Percentiles rank a stretch among this genome's conserved stretches.
phyloP scores from a whole-genome alignment of 2,329 filamentous ascomycete genomes.

The Alternaria viburni region DNA sequence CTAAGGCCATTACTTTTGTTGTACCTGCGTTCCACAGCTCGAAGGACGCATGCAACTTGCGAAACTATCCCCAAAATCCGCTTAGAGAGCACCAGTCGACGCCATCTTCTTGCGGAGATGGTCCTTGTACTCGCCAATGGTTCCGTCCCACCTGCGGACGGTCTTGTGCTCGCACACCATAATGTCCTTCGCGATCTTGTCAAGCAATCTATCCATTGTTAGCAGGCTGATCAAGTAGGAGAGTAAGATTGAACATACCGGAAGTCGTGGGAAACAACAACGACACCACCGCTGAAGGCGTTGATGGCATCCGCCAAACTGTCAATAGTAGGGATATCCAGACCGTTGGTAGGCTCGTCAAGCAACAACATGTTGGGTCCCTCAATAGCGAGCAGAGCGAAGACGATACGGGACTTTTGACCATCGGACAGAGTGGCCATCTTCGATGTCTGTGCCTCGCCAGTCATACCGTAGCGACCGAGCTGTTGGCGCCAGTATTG shows the following conservation, averaged over 20 bases:
- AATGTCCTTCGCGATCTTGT: constrained; percentile 99
- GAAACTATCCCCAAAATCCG: constrained; percentile 16
- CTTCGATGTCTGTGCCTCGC: constrained; percentile 92
- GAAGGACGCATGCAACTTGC: constrained; percentile 35
- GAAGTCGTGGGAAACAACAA: constrained; percentile 99
- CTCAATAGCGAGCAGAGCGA: constrained; percentile 94
- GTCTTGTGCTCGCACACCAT: constrained; percentile 99
- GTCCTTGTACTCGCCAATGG: constrained; percentile 96
- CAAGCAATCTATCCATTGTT: constrained; percentile 74
- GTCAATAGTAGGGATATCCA: constrained; percentile 99
- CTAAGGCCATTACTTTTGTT: constrained; percentile 39
- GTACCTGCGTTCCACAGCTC: constrained; percentile 32
- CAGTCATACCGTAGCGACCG: constrained; percentile 89
- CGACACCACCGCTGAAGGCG: constrained; percentile 92
- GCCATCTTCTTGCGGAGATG: constrained; percentile 99
- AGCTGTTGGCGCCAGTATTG: constrained; percentile 99
- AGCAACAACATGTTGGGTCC: constrained; percentile 96
- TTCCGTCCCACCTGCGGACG: constrained; percentile 85
- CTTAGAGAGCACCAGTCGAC: constrained; percentile 79
- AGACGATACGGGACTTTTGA: constrained; percentile 97
- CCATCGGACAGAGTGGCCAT: constrained; percentile 98
- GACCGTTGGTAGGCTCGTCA: constrained; percentile 98
- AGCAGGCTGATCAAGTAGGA: constrained; percentile 29
- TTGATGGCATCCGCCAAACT: constrained; percentile 97
- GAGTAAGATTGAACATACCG: constrained; percentile 65